Evolutionary conservation across 2,329 filamentous ascomycete species (phyloP), one percentile per base, ranked within the genome.

Genomic region (Colletotrichum liriopes): DNA sequence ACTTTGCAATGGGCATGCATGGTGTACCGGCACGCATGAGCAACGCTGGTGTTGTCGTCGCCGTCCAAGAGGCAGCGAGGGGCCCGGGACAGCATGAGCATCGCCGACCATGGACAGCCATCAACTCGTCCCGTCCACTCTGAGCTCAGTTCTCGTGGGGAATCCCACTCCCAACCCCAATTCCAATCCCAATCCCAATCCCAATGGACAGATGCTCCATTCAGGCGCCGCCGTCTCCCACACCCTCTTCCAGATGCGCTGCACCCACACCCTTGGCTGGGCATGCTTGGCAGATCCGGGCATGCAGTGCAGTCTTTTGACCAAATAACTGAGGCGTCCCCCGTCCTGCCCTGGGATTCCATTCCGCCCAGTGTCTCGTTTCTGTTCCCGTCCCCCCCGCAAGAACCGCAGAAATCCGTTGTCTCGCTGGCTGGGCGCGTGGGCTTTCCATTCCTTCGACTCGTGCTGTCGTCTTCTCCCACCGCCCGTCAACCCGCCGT

Each of bases 241-340:
- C 43, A 47, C 43, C 43, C 43, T n/a, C 59, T 16, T 35, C 26
- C 41, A 26, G n/a, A 11, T 47, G 26, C 39, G 11, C 12, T 16
- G 58, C 52, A 9, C 26, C 32, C 63, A 67, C 63, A 67, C 41
- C 67, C 63, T 67, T 61, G 63, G 20, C 62, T n/a, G 26, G 26
- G 39, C 29, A 51, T 45, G 29, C 56, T 67, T 67, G 68, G 63
- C 68, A 68, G 12, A 55, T 39, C 51, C 23, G 41, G 52, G 23
- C 20, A 18, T 14, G 32, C 29, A 18, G 29, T 47, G 52, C 45
- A 45, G 11, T 39, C 35, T 56, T 23, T 39, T n/a, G 32, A 35
- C 55, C 55, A 32, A 52, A 32, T 52, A 32, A 52, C 16, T 26
- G n/a, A 16, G 47, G 23, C 12, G 16, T 14, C 26, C 59, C 59